These are phyloP conservation scores for Sarcomyxa edulis DNA, from an alignment of 768 basidiomycete genomes.

Conservation along the genomic window DNA sequence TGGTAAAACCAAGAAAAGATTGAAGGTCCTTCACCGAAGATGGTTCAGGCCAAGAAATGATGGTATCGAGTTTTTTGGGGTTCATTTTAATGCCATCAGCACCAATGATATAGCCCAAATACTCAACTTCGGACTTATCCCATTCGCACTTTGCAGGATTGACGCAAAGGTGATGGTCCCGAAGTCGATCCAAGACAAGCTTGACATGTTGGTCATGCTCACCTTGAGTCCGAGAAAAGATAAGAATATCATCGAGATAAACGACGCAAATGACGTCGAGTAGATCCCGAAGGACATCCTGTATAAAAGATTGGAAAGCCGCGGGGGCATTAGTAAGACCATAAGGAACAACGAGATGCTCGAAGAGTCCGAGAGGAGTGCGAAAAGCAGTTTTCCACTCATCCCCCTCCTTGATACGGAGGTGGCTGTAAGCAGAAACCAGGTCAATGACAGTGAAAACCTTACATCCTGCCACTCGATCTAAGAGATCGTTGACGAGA, in stretches of 20 bases:
- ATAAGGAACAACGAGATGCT: constrained; percentile 32
- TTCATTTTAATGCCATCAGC: constrained; percentile 29
- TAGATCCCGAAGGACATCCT: constrained; percentile 30
- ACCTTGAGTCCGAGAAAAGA: constrained; percentile 29
- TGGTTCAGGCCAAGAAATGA: constrained; percentile 32
- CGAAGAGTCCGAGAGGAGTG: constrained; percentile 30
- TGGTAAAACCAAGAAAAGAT: constrained; percentile 38
- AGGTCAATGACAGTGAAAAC: constrained; percentile 31
- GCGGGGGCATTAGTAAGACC: constrained; percentile 34
- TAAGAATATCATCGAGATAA: constrained; percentile 40
- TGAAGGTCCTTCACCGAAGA: constrained; percentile 25
- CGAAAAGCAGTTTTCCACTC: constrained; percentile 40
- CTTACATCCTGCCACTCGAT: constrained; percentile 20
- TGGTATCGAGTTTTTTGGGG: constrained; percentile 28
- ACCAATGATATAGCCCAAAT: constrained; percentile 33
- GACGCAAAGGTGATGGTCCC: constrained; percentile 20
- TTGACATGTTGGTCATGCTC: constrained; percentile 29
- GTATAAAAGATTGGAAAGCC: constrained; percentile 37
- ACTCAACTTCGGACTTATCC: constrained; percentile 29
- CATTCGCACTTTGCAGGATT: constrained; percentile 38
- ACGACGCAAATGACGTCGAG: constrained; percentile 33
- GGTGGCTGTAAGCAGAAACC: constrained; percentile 27
- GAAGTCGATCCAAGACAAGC: constrained; percentile 26
- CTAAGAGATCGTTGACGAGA: constrained; percentile 6
- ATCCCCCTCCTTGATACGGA: constrained; percentile 31